Percentiles rank a stretch among this genome's conserved stretches.
phyloP scores from a whole-genome alignment of 345 rosid genomes.

The Erodium maritimum region DNA sequence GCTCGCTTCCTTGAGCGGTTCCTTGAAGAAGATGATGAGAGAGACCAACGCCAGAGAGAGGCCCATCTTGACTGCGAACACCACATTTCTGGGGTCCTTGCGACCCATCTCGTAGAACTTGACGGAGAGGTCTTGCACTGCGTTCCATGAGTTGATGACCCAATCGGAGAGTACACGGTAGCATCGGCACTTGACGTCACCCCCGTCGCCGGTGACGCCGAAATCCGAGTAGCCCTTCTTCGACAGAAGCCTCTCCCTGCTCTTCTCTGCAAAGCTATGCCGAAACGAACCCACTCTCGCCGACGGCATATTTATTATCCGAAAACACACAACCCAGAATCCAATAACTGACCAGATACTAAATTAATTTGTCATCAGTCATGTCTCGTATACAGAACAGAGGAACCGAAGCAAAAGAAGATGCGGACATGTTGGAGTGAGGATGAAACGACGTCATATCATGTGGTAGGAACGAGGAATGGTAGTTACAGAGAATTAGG shows the following conservation, averaged over 20 bases:
- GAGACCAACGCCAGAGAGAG: conserved; percentile 42
- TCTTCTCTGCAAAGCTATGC: conserved; percentile 27
- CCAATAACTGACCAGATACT: too few relatives aligned
- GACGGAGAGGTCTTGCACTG: conserved; percentile 10
- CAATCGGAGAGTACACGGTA: conserved; percentile 32
- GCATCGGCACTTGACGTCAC: conserved; percentile 24
- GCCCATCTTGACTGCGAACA: conserved; percentile 70
- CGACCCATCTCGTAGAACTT: conserved; percentile 48
- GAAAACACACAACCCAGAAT: too few relatives aligned
- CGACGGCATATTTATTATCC: neutral
- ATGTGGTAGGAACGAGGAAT: too few relatives aligned
- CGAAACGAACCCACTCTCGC: conserved; percentile 27
- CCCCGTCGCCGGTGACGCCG: conserved; percentile 20
- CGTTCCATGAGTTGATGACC: conserved; percentile 23
- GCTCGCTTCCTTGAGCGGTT: conserved; percentile 25
- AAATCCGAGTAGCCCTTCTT: conserved; percentile 33
- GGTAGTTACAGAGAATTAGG: too few relatives aligned
- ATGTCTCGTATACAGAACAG: too few relatives aligned
- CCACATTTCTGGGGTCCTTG: conserved; percentile 43
- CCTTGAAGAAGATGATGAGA: conserved; percentile 46
- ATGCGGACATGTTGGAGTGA: too few relatives aligned
- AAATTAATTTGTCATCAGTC: too few relatives aligned
- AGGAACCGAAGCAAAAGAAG: too few relatives aligned
- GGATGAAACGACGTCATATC: too few relatives aligned
- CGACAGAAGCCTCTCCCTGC: conserved; percentile 52